Percentiles rank a stretch among this genome's conserved stretches.
These are phyloP conservation scores for Immersiporthe knoxdaviesiana DNA, from an alignment of 2,329 filamentous ascomycete genomes.

Conservation along the genomic window DNA sequence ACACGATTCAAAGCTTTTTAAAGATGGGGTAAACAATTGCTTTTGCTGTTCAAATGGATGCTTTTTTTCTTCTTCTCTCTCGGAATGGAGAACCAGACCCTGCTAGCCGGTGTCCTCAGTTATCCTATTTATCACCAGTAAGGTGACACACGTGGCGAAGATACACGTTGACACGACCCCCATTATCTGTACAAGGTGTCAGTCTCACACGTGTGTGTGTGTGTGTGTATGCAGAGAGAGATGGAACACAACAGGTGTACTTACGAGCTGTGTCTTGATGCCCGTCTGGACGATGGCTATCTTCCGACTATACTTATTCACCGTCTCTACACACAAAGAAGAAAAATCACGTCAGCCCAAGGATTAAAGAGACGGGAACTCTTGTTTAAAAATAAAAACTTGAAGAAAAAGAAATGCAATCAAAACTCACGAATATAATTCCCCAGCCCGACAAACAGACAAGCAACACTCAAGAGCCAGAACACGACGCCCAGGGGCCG, in stretches of 20 bases:
- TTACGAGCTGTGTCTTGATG: constrained; percentile 85
- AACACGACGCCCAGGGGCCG: constrained; percentile 86
- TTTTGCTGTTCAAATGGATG: not conserved
- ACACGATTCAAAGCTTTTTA: not conserved
- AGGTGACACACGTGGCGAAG: constrained; percentile 65
- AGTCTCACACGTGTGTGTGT: not conserved
- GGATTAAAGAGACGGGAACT: not conserved
- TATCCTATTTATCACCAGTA: constrained; percentile 56
- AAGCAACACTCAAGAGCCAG: constrained; percentile 80
- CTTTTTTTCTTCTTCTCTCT: not conserved
- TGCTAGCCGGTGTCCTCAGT: constrained; percentile 31
- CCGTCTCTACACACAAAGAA: constrained; percentile 51
- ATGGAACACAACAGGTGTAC: constrained; percentile 31
- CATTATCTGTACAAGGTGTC: constrained; percentile 54
- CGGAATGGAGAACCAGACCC: not conserved
- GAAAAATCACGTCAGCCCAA: not conserved
- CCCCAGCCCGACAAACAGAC: constrained; percentile 73
- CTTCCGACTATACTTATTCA: constrained; percentile 79
- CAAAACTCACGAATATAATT: constrained; percentile 80
- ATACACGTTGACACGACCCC: constrained; percentile 65
- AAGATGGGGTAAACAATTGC: not conserved
- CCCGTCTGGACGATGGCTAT: constrained; percentile 88
- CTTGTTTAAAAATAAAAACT: not conserved
- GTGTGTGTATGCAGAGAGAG: not conserved
- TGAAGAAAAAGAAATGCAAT: not conserved